phyloP scores from a whole-genome alignment of 1,284 basidiomycete genomes.

The Cryptococcus sp. region DNA sequence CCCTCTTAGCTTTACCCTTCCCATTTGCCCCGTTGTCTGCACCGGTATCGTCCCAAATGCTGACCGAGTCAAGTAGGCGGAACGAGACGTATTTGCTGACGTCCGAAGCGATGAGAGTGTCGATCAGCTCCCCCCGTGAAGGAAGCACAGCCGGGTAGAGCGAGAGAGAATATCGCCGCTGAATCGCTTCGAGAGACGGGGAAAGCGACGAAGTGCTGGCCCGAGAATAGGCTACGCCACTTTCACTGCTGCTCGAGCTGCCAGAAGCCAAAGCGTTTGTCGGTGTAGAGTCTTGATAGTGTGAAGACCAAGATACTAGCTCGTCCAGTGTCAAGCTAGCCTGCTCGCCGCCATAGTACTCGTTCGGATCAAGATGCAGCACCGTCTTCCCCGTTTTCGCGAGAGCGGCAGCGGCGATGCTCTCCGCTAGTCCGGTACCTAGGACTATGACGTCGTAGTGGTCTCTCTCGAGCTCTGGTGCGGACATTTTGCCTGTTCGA shows the following conservation, averaged over 20 bases:
- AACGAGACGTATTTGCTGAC: slow-evolving; percentile 90
- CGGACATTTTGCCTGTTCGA: slow-evolving; percentile 1
- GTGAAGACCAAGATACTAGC: slow-evolving; percentile 68
- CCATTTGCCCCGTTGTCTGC: slow-evolving; percentile 6
- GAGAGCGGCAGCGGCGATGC: slow-evolving; percentile 88
- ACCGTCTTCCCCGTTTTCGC: slow-evolving; percentile 83
- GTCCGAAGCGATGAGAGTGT: slow-evolving; percentile 76
- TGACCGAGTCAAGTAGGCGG: slow-evolving; percentile 76
- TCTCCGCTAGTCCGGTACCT: slow-evolving; percentile 83
- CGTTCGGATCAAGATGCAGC: slow-evolving; percentile 81
- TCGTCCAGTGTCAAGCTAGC: slow-evolving; percentile 82
- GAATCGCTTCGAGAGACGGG: slow-evolving; percentile 57
- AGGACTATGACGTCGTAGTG: slow-evolving; percentile 78
- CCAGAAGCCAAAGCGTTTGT: slow-evolving; percentile 2
- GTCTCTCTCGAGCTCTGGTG: slow-evolving; percentile 45
- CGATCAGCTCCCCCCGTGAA: slow-evolving; percentile 75
- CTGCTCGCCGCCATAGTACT: slow-evolving; percentile 81
- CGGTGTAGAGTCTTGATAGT: not conserved
- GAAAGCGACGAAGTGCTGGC: slow-evolving; percentile 54
- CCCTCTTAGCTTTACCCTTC: slow-evolving; percentile 59
- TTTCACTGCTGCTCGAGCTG: not conserved
- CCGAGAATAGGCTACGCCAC: slow-evolving; percentile 16
- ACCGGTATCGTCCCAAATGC: slow-evolving; percentile 51
- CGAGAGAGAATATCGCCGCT: slow-evolving; percentile 81
- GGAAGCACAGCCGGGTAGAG: slow-evolving; percentile 81